Evolutionary conservation across 2,329 filamentous ascomycete species (phyloP).

Genomic region (Sarocladium strictum): DNA sequence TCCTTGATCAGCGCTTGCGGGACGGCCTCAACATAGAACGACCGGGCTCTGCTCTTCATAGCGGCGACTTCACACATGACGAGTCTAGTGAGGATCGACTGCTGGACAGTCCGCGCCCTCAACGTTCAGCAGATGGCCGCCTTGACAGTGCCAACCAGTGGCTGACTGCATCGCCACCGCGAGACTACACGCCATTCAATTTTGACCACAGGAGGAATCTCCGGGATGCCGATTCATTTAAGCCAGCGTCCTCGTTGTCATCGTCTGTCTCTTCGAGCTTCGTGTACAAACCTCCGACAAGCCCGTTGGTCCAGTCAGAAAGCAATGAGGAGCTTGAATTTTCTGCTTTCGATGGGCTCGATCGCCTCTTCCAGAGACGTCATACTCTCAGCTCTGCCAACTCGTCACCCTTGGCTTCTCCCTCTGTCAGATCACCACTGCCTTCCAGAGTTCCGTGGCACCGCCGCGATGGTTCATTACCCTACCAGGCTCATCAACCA

Average conservation of each 20-base stretch:
- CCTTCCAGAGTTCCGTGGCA: constrained; percentile 19
- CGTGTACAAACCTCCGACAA: constrained; percentile 81
- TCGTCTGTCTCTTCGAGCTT: constrained; percentile 76
- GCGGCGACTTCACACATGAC: constrained; percentile 56
- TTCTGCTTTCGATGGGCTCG: constrained; percentile 46
- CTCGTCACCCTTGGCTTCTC: constrained; percentile 35
- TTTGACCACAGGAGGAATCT: constrained; percentile 29
- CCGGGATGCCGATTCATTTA: constrained; percentile 18
- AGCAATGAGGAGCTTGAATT: constrained; percentile 70
- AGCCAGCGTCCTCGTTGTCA: constrained; percentile 35
- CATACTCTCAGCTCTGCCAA: constrained; percentile 67
- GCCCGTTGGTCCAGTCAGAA: constrained; percentile 81
- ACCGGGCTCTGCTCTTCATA: constrained; percentile 70
- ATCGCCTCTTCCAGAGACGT: constrained; percentile 47
- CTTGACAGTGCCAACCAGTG: constrained; percentile 30
- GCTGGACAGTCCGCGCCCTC: constrained; percentile 12
- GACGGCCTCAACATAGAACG: constrained; percentile 66
- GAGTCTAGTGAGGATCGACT: constrained; percentile 16
- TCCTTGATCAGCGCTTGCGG: constrained; percentile 35
- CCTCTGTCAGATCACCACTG: constrained; percentile 26
- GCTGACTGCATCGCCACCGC: constrained; percentile 51
- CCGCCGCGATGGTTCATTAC: constrained; percentile 54
- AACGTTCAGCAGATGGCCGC: constrained; percentile 13
- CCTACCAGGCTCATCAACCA: constrained; percentile 75
- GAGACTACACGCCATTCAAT: constrained; percentile 41